Base-by-base conservation (phyloP, 371 early-diverging fungal genomes). In the Mucor lusitanicus region DNA sequence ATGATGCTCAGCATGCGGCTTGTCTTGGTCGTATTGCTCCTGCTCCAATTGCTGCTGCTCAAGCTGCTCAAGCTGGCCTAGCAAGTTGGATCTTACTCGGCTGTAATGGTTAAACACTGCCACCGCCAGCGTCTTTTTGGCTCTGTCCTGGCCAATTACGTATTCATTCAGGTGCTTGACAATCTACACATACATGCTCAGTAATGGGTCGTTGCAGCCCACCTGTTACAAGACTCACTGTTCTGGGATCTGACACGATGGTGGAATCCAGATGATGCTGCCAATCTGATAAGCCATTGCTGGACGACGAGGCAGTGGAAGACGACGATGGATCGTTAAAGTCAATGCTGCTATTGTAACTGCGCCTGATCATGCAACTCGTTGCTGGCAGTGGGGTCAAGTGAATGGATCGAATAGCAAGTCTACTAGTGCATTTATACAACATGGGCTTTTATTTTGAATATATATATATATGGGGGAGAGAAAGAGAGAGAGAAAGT, bases 91-190 rank as follows among this genome's bases (percentile, higher is more conserved):
- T 9, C 85, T 83, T 9, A 95, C 88, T 3, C 95, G 84, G 40
- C 81, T 88, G 75, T 95, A 95, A 70, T 95, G 96, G 65, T 94
- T 94, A 74, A 88, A 92, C 3, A 95, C 88, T 1, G 96, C 95
- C 0, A 94, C 94, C 0, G 95, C 84, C 21, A 95, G 75, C 8
- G 88, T 87, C 80, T 88, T 87, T 71, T 95, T 95, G 11, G 94
- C 91, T 28, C 87, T 77, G 25, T 92, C 90, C 76, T 95, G 95
- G 6, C 95, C 95, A 67, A 95, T 92, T 13, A 95, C 90, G 70
- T 92, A 91, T 50, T 93, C 89, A 77, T 95, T 90, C 75, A 95
- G 69, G 63, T 91, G 86, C 64, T 88, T 86, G 55, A 90, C 87
- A 69, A 95, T 93, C 94, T 94, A 53, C 13, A 90, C 87, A 68